phyloP scores from a whole-genome alignment of 106 monocot genomes.

The Dioscorea zingiberensis region DNA sequence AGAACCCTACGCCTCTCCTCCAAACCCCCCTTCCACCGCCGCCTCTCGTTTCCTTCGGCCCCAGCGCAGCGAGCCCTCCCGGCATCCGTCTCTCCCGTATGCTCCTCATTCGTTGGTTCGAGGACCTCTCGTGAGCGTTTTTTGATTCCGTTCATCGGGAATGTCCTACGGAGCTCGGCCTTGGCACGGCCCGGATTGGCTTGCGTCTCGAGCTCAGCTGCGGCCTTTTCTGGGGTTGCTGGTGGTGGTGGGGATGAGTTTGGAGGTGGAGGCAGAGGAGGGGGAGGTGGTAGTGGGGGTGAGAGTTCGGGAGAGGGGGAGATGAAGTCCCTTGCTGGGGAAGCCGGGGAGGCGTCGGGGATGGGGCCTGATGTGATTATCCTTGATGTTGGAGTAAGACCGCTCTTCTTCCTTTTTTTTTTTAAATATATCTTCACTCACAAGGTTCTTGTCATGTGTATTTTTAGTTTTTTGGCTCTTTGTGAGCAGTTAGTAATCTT shows the following conservation, averaged over 20 bases:
- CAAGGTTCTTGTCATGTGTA: too few species aligned
- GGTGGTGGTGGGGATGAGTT: conserved; percentile 22
- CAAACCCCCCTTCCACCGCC: conserved; percentile 14
- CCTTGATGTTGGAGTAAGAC: conserved; percentile 86
- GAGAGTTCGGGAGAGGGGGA: conserved; percentile 21
- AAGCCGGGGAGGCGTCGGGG: conserved; percentile 33
- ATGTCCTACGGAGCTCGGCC: neutral
- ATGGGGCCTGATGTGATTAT: conserved; percentile 60
- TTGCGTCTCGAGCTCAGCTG: neutral
- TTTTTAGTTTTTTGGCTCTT: too few species aligned
- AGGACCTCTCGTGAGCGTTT: conserved; percentile 17
- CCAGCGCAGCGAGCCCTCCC: neutral
- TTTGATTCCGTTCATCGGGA: conserved; percentile 5
- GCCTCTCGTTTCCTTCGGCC: neutral
- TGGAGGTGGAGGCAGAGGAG: conserved; percentile 17
- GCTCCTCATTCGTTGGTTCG: neutral
- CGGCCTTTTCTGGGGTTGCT: conserved; percentile 11
- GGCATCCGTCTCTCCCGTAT: neutral
- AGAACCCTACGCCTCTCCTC: conserved; percentile 33
- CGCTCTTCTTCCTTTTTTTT: too few species aligned
- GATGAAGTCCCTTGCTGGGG: conserved; percentile 15
- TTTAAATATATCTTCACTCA: too few species aligned
- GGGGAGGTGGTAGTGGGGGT: conserved; percentile 33
- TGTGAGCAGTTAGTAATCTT: too few species aligned
- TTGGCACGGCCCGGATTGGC: neutral